phyloP scores from a whole-genome alignment of 2,329 filamentous ascomycete species.

The Talaromyces sp. region DNA sequence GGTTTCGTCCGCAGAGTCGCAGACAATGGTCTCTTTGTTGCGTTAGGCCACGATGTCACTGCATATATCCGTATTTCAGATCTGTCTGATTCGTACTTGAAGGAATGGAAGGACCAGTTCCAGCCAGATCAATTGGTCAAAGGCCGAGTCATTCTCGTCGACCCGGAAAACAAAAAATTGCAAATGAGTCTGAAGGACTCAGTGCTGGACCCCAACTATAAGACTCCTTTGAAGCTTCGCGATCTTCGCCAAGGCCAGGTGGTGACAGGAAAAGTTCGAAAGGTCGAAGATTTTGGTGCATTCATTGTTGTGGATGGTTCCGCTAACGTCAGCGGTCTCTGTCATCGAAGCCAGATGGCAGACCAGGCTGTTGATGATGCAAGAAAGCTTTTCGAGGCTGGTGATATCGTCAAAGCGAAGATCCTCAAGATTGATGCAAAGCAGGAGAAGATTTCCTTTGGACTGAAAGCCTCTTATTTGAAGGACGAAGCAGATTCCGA shows the following conservation, averaged over 20 bases:
- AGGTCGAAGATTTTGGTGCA: constrained; percentile 90
- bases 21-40: constrained; percentile 83
- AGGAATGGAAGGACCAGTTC: constrained; percentile 91
- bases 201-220: constrained; percentile 72
- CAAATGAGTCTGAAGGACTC: constrained; percentile 87
- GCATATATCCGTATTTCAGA: constrained; percentile 82
- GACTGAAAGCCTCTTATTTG: constrained; percentile 90
- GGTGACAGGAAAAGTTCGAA: constrained; percentile 84
- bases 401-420: constrained; percentile 89
- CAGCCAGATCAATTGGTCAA: constrained; percentile 85
- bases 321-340: constrained; percentile 83
- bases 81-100: constrained; percentile 83
- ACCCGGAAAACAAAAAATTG: constrained; percentile 63
- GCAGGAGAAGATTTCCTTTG: constrained; percentile 78
- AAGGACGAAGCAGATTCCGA: constrained; percentile 48
- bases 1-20: constrained; percentile 89
- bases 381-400: constrained; percentile 82
- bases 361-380: constrained; percentile 77
- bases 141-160: constrained; percentile 72
- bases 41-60: constrained; percentile 73
- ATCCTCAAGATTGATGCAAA: constrained; percentile 71
- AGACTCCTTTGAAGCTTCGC: constrained; percentile 64
- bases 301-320: constrained; percentile 89
- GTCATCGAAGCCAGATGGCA: constrained; percentile 87
- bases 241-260: constrained; percentile 75